A percentile compares a stretch with the other conserved stretches of the same genome.
Evolutionary conservation across 805 yeast genomes (phyloP).

Genomic region (Sugiyamaella qingdaonensis): DNA sequence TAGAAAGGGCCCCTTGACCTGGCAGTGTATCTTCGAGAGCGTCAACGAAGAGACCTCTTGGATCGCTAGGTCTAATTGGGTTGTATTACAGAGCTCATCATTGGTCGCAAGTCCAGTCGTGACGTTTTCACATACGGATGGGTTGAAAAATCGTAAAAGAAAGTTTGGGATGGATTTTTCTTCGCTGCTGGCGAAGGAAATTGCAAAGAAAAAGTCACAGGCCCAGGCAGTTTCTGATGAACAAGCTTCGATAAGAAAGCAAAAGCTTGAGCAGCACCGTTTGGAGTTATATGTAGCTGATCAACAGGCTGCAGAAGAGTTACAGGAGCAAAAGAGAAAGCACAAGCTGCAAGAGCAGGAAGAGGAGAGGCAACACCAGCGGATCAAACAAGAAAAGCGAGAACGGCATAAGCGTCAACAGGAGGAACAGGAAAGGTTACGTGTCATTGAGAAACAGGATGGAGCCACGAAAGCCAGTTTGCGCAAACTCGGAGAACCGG

Average conservation of each 20-base stretch:
- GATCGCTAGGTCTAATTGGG: too few species aligned
- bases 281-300: conserved; percentile 18
- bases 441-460: conserved; percentile 20
- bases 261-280: conserved; percentile 19
- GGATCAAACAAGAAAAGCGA: conserved; percentile 27
- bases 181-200: conserved; percentile 44
- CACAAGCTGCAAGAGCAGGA: conserved; percentile 37
- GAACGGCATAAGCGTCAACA: conserved; percentile 29
- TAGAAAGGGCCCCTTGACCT: too few species aligned
- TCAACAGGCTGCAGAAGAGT: conserved; percentile 19
- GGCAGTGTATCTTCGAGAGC: too few species aligned
- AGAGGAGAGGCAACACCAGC: conserved; percentile 18
- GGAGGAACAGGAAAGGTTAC: conserved; percentile 34
- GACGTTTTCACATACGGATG: too few species aligned
- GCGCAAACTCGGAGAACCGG: conserved; percentile 25
- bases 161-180: conserved; percentile 47
- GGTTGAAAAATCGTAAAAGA: too few species aligned
- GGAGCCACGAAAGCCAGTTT: conserved; percentile 29
- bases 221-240: conserved; percentile 1
- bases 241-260: conserved; percentile 13
- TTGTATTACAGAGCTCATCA: too few species aligned
- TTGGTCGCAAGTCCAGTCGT: too few species aligned
- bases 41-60: too few species aligned
- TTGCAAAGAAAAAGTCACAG: conserved; percentile 40
- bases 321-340: conserved; percentile 16